Base-by-base conservation (phyloP, 1,284 basidiomycete species). In the Cutaneotrichosporon cyanovorans region DNA sequence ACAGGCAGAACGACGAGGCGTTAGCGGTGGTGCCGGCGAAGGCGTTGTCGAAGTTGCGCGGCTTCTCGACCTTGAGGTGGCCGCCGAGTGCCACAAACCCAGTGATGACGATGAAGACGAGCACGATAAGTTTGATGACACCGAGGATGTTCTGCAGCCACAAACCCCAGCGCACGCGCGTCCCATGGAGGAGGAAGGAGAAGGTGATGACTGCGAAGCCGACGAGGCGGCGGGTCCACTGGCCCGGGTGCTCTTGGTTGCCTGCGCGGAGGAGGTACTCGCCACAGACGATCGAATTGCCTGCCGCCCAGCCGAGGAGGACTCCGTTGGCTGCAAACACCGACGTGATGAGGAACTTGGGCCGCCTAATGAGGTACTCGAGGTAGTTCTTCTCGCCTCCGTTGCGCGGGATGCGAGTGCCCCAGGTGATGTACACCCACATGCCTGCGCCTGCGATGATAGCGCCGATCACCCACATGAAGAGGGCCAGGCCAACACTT, bases 61-160 rank as follows among this genome's bases (percentile, higher is more conserved):
- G 28, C 35, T 60, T 66, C 1, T 76, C 76, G 25, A 78, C 68
- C 16, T 61, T 63, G 32, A 73, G 58, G 14, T 30, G 20, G 7
- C 78, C 78, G 22, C 73, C 67, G 14, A 80, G 69, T 28, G 77
- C 77, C 18, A 75, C 75, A 19, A 76, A 60, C 12, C 77, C 77
- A 18, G 76, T 73, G 39, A 75, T 61, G 18, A 73, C 68, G 38
- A 78, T 51, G 35, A 35, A 35, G 3, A 35, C 34, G 34, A 35
- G 34, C 10, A 18, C 19, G 12, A 35, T 14, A 10, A 35, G 10
- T 9, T 35, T 35, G 16, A 35, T 35, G 15, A 14, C 34, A 18
- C 34, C 34, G 16, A 35, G n/a, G 4, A 35, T 10, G 34, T 35
- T 35, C 14, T 35, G 34, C n/a, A 35, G 34, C 2, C 15, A 14